Base-by-base conservation (phyloP, 257 asterid species). In the Nicotiana attenuata region DNA sequence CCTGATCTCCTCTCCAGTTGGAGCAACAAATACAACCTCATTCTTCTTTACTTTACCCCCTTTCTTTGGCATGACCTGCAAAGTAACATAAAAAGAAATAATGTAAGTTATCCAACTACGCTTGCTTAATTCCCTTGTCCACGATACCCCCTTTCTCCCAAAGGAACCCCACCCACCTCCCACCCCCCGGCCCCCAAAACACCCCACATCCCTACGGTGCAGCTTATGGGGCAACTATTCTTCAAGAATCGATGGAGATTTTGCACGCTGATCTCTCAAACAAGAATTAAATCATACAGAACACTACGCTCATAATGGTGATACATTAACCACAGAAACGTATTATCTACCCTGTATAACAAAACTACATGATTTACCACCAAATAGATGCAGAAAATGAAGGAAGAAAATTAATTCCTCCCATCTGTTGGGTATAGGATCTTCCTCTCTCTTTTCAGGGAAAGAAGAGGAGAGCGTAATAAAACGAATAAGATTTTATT, bases 1-100 rank as follows among this genome's bases (percentile, higher is more conserved):
- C 87, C 83, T 87, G 14, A 96, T 88, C 86, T 93, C 97, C 90
- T 95, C 99, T 1, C 99, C 98, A 1, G 93, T 91, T 10, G 99
- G 98, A 13, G 98, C 90, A 66, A 96, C 83, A 80, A 93, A 93
- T 47, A 91, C 77, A 64, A 96, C 86, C 92, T 92, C 97, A n/a
- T 71, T 92, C 86, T 90, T 95, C 86, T 81, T 89, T 4, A 93
- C 90, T 2, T 92, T 90, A 14, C 97, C 96, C 19, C 86, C 90
- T 45, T 87, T 86, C 71, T 90, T 92, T 2, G 93, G 97, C 80
- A 85, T 73, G 81, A 83, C 86, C 98, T 94, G 93, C 86, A 84
- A 26, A 79, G 1, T 22, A 82, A 77, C 64, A 78, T 16, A 75
- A 19, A 24, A 77, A 82, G 33, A 53, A 47, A 8, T 7, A 29